Evolutionary conservation across 805 yeast species (phyloP), one percentile per base, ranked within the genome.

Genomic region (Ogataea minuta): DNA sequence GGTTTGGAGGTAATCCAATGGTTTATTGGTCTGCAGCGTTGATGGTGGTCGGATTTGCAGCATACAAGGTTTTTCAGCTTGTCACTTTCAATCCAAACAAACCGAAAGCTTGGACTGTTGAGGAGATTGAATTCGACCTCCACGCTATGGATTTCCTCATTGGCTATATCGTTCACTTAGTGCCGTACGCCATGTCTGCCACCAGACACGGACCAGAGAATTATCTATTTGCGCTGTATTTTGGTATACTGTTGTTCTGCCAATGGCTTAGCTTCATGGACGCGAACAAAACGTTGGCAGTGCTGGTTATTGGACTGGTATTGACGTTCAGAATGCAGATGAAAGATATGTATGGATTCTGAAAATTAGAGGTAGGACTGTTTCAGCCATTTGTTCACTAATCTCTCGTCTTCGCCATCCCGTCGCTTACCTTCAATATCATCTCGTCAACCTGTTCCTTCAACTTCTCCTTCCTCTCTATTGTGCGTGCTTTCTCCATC

Each of bases 1-100:
- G 81, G 55, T 68, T 75, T 19, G 50, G 82, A 11, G 95, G 95
- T 5, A 87, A 85, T 59, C 62, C 74, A 14, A 68, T 74, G 9
- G 68, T 76, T 9, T 82, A 82, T 64, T 74, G 74, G 60, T 43
- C 71, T 3, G 70, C 74, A 3, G 51, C 68, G 10, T 36, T 66
- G 3, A 47, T 64, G 13, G 45, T 76, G 6, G 37, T 62, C 8
- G 51, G 53, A 6, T 57, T 43, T 33, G 26, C 35, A 2, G 9
- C 34, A 4, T 48, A 46, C 37, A 52, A 48, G 20, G 3, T 39
- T 1, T 28, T 34, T 4, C 46, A 44, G 12, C 3, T 54, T 8
- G 20, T 46, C 19, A 23, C 50, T 1, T 53, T 31, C 46, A 53
- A 56, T 28, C 62, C 63, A 23, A 31, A 43, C 43, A 15, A 19